These are phyloP conservation scores for Backusella luteola DNA, from an alignment of 192 early-diverging fungal species.

Conservation along the genomic window DNA sequence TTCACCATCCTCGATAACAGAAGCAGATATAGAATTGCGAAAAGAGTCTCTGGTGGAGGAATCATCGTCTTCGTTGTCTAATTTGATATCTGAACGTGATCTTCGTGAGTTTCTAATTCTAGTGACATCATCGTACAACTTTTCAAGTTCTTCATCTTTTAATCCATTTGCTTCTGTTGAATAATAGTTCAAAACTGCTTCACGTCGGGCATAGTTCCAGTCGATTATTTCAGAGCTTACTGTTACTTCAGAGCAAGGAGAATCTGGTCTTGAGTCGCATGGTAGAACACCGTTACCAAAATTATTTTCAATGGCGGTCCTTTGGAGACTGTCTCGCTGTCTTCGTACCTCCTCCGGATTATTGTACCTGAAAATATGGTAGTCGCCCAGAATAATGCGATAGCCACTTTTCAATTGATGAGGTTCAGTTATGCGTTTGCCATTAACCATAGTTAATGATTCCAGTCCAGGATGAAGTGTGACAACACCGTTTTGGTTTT, in stretches of 20 bases:
- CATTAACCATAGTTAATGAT: conserved; percentile 74
- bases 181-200: conserved; percentile 58
- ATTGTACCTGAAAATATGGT: conserved; percentile 82
- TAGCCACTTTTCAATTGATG: conserved; percentile 64
- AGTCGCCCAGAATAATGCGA: conserved; percentile 75
- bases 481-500: conserved; percentile 58
- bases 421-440: conserved; percentile 54
- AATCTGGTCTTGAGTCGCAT: conserved; percentile 31
- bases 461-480: conserved; percentile 57
- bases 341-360: conserved; percentile 76
- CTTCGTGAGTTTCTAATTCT: conserved; percentile 49
- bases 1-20: conserved; percentile 37
- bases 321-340: conserved; percentile 48
- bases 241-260: conserved; percentile 31
- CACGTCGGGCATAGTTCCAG: conserved; percentile 76
- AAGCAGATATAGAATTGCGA: conserved; percentile 23
- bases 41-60: conserved; percentile 12
- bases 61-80: conserved; percentile 30
- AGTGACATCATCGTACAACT: conserved; percentile 55
- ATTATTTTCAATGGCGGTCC: conserved; percentile 16
- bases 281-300: not conserved
- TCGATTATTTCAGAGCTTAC: conserved; percentile 56
- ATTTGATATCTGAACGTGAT: conserved; percentile 49
- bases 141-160: conserved; percentile 56
- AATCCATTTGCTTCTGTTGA: conserved; percentile 43